Evolutionary conservation across 495 filamentous ascomycete species (phyloP), one percentile per base, ranked within the genome.

Genomic region (Talaromyces wortmannii): DNA sequence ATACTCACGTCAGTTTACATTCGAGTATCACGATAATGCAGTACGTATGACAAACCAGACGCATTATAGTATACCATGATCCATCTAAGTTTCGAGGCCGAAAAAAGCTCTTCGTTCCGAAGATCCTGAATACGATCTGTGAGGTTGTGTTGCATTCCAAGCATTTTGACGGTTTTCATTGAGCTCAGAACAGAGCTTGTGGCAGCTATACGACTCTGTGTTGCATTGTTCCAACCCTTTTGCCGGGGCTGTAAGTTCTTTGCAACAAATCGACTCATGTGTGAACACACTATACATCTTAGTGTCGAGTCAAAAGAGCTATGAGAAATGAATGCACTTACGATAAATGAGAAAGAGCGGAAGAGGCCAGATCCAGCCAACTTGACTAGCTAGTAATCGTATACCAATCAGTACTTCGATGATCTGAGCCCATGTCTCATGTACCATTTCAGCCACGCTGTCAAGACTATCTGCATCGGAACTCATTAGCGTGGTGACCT

Each of bases 111-210:
- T 3, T 78, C 63, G 2, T 72, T 62, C 17, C 75, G 67, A 42
- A 80, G 65, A 1, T 57, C 17, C 17, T 76, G 59, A 7, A 83
- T 65, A 6, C 67, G 68, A 10, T 60, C 18, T 1, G 57, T 61
- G 2, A 78, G 54, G 4, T 18, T 48, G 5, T 60, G 50, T 31
- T 72, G 68, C 4, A 82, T 57, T 3, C 79, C 82, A 6, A 78
- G 67, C 75, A 82, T 79, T 56, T 84, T 85, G 18, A 84, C 58
- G 31, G 72, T 72, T 56, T 84, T 83, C 55, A 83, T 78, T 0
- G 74, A 67, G 17, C 71, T 59, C 6, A 85, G 57, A 58, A 76
- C 70, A 4, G 71, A 57, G 11, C 66, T 69, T 4, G 74, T 80
- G 31, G 67, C 63, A 18, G 74, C 66, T 36, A 84, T 73, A 15